These are phyloP conservation scores for Leccinum obscurum DNA, from an alignment of 768 basidiomycete genomes.

Conservation along the genomic window DNA sequence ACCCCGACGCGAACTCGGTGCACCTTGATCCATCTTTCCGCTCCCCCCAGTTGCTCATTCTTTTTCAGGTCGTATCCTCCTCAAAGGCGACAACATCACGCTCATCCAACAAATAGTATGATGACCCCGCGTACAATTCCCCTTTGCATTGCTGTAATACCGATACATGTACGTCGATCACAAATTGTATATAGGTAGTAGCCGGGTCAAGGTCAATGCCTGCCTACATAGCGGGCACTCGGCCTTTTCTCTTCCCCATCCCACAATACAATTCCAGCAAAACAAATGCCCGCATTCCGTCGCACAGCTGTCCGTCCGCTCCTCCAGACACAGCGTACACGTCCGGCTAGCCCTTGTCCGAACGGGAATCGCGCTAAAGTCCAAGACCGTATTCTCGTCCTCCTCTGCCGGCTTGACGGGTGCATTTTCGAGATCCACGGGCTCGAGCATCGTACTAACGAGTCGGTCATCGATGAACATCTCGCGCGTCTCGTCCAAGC, in stretches of 20 bases:
- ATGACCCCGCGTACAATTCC: conserved; percentile 19
- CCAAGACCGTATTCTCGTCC: conserved; percentile 66
- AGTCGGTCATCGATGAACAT: conserved; percentile 60
- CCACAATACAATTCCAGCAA: conserved; percentile 87
- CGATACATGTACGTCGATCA: conserved; percentile 35
- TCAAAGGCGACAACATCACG: conserved; percentile 99
- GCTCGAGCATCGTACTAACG: conserved; percentile 55
- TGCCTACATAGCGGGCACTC: conserved; percentile 90
- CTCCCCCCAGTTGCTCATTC: not conserved
- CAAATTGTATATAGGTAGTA: conserved; percentile 84
- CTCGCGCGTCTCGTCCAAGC: conserved; percentile 34
- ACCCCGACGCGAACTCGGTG: conserved; percentile 82
- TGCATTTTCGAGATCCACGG: conserved; percentile 50
- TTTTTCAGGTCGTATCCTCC: conserved; percentile 79
- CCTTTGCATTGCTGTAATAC: conserved; percentile 4
- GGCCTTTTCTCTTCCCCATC: conserved; percentile 88
- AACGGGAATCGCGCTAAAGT: conserved; percentile 55
- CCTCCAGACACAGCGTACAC: conserved; percentile 85
- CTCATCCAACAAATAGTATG: conserved; percentile 75
- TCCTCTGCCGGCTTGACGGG: conserved; percentile 63
- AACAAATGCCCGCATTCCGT: conserved; percentile 91
- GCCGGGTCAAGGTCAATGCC: conserved; percentile 60
- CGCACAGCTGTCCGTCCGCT: conserved; percentile 75
- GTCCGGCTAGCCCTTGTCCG: conserved; percentile 57
- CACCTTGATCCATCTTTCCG: conserved; percentile 23